Evolutionary conservation across 768 basidiomycete species (phyloP), one percentile per base, ranked within the genome.

Genomic region (Lactarius akahatsu): DNA sequence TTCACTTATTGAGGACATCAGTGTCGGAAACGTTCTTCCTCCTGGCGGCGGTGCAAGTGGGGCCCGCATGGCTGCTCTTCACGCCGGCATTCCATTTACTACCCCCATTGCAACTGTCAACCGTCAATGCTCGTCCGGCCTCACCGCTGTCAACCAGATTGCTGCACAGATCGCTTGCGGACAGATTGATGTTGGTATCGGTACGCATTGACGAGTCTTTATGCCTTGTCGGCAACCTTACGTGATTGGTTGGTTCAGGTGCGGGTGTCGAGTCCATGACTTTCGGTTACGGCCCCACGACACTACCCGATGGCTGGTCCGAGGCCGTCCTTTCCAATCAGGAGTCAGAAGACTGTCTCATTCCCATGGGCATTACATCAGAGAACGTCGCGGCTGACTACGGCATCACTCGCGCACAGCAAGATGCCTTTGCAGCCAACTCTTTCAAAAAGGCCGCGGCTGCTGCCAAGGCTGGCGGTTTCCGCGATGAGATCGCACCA

Each of bases 321-420:
- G 86, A 90, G 28, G 81, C 82, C 57, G 80, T 95, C 56, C 81
- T 91, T 67, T 71, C 80, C 40, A 86, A 82, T 77, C 78, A 85
- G 71, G 87, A 90, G 70, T 85, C 93, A 2, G 84, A 84, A 65
- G 93, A 95, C 78, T 94, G 92, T 74, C 81, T 90, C 32, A 80
- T 92, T 65, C 92, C 92, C 54, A 94, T 94, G 92, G 95, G 94
- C 41, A 88, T 95, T 79, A 95, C 95, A 23, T 93, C 91, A n/a
- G 94, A 96, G 80, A 94, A 94, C 75, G 92, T 95, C 70, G 92
- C 94, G 15, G 75, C 81, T 58, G 86, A 93, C 63, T 96, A 83
- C 76, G 79, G 80, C 66, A 85, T 96, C 74, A 80, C 88, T 34
- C 89, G 95, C 61, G 80, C 81, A 57, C 78, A 76, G n/a, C 92